Percentiles rank a stretch among this genome's conserved stretches.
Evolutionary conservation across 345 rosid species (phyloP).

Genomic region (Citrus maxima): DNA sequence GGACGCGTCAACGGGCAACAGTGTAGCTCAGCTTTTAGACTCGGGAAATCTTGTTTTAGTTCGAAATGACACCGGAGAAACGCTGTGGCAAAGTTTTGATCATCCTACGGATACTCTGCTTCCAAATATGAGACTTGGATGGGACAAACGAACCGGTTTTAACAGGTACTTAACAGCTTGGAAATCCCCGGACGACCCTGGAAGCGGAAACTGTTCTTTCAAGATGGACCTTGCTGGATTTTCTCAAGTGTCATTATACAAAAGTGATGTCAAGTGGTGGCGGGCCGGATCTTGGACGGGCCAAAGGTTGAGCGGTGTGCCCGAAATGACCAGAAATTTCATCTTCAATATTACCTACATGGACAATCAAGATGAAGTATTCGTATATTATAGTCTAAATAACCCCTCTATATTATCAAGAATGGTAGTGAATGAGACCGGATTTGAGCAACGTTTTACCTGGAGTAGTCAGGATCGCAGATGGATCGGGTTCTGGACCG

Average conservation of each 20-base stretch:
- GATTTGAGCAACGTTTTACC: conserved; percentile 34
- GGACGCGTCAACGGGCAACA: conserved; percentile 8
- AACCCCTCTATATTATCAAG: conserved; percentile 37
- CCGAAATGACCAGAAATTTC: conserved; percentile 39
- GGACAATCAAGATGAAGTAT: conserved; percentile 32
- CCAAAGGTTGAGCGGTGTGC: conserved; percentile 64
- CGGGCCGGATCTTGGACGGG: conserved; percentile 68
- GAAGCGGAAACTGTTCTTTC: conserved; percentile 37
- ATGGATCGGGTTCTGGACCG: conserved; percentile 46
- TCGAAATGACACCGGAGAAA: conserved; percentile 20
- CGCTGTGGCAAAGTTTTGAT: conserved; percentile 73
- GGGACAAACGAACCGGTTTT: conserved; percentile 28
- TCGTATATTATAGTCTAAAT: conserved; percentile 24
- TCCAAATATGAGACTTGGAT: conserved; percentile 67
- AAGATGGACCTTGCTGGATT: conserved; percentile 40
- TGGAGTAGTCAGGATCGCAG: conserved; percentile 35
- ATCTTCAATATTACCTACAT: conserved; percentile 33
- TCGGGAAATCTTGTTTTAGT: conserved; percentile 58
- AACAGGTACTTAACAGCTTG: conserved; percentile 45
- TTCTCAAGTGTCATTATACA: conserved; percentile 46
- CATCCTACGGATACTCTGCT: conserved; percentile 57
- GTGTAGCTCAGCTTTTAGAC: conserved; percentile 48
- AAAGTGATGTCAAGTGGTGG: conserved; percentile 33
- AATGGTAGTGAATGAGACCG: conserved; percentile 52
- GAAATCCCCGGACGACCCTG: conserved; percentile 52